Percentiles rank a stretch among this genome's conserved stretches.
Conservation (phyloP, 1,139 yeast species). For the Saccharomyces hybrid region DNA sequence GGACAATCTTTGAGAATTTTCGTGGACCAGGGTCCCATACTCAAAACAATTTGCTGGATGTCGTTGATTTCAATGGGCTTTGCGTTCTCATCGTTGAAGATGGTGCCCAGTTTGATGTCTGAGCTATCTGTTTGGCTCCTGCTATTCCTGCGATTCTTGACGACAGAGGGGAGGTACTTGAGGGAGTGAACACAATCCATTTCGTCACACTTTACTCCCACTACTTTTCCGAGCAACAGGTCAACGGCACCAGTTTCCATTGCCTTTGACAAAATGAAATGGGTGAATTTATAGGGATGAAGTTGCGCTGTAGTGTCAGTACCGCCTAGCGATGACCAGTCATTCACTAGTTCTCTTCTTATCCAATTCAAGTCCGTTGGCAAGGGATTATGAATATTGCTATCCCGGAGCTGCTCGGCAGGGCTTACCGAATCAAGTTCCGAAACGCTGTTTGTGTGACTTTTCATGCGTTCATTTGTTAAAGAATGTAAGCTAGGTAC, state of each 20-base stretch:
- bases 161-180: too few species aligned
- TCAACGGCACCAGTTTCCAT: constrained; percentile 81
- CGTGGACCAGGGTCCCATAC: constrained; percentile 97
- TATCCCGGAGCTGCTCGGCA: neutral
- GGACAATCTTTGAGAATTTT: constrained; percentile 87
- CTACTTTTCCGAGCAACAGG: constrained; percentile 76
- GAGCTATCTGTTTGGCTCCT: too few species aligned
- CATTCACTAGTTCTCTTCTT: constrained; percentile 52
- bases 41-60: constrained; percentile 75
- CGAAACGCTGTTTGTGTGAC: constrained; percentile 1
- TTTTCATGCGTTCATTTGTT: neutral
- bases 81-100: constrained; percentile 11
- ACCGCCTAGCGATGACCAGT: constrained; percentile 79
- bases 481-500: constrained; percentile 4
- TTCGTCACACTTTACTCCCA: constrained; percentile 50
- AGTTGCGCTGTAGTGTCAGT: constrained; percentile 91
- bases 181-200: constrained; percentile 43
- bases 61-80: constrained; percentile 35
- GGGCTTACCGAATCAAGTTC: neutral
- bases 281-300: constrained; percentile 90
- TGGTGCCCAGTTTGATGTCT: too few species aligned
- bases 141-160: too few species aligned
- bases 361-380: constrained; percentile 85
- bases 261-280: constrained; percentile 69
- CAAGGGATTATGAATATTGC: constrained; percentile 36